Base-by-base conservation (phyloP, 768 basidiomycete species). In the Lentinula aciculospora region DNA sequence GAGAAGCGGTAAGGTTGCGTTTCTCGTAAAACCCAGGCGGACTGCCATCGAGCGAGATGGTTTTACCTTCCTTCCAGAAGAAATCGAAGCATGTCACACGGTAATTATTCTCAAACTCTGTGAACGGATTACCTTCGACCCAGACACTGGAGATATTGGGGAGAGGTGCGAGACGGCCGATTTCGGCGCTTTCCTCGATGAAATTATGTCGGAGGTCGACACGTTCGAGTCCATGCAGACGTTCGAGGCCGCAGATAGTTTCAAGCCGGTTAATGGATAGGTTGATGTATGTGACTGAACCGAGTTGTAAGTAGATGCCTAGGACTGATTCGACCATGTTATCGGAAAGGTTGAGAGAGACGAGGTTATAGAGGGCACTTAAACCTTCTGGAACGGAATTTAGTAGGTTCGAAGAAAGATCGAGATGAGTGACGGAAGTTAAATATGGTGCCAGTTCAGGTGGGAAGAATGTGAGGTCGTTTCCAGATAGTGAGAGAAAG, bases 251-350 rank as follows among this genome's bases (percentile, higher is more conserved):
- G 60, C 93, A 94, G 55, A 98, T 82, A n/a, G 92, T 94, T 66
- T 96, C 93, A 51, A 98, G 83, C 4, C 96, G 84, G 66, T 98
- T 98, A 56, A 80, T 76, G 1, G 90, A 81, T 17, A 98, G 78
- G 70, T 96, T 94, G 64, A 98, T 76, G 5, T 80, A 76, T 17
- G 86, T 76, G 25, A 97, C 78, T 60, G 87, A 84, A 1, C 91
- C 92, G 36, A 98, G 80, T 53, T 85, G 82, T 36, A 81, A 81
- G 66, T 94, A 90, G 58, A 97, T 91, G 28, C 91, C 89, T 3
- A 94, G 81, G 17, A 98, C 88, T 17, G 95, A 94, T 68, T 96
- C 94, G 63, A 99, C 94, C 84, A 99, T 92, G 74, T 99, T 99
- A 71, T 95, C 89, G 15, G 91, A 80, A n/a, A 99, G 82, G 71